These are phyloP conservation scores for Tetratostichococcus sp. DNA, from an alignment of 139 green algal species.

Conservation along the genomic window DNA sequence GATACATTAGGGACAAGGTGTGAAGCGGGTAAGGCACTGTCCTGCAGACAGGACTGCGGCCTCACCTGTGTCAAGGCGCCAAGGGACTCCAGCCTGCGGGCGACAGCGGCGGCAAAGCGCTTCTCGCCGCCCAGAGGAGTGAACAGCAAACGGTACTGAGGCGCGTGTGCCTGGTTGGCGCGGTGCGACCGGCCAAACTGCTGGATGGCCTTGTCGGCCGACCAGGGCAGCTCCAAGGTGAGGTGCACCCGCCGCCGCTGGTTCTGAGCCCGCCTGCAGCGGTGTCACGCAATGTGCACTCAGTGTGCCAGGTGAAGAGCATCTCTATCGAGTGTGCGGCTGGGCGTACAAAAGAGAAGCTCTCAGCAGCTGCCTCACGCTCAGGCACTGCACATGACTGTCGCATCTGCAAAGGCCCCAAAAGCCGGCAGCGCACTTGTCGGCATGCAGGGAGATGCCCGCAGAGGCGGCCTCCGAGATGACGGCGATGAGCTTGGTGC, in stretches of 20 bases:
- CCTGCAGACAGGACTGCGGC: too few species aligned
- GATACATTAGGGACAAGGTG: too few species aligned
- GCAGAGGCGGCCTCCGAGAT: constrained; percentile 73
- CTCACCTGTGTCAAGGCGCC: constrained; percentile 61
- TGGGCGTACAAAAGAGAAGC: too few species aligned
- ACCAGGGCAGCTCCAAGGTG: constrained; percentile 62
- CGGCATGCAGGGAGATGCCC: constrained; percentile 79
- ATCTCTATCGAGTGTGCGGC: too few species aligned
- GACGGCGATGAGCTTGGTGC: constrained; percentile 62
- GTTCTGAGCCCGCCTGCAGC: constrained; percentile 34
- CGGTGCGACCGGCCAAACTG: constrained; percentile 65
- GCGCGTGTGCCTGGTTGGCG: constrained; percentile 48
- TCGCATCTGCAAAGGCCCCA: too few species aligned
- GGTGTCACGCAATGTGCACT: too few species aligned
- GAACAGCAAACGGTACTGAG: constrained; percentile 66
- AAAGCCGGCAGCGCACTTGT: constrained; percentile 32
- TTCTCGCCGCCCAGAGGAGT: constrained; percentile 56
- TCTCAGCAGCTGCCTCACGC: too few species aligned
- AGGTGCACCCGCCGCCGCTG: constrained; percentile 50
- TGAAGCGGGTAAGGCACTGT: too few species aligned
- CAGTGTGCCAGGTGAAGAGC: too few species aligned
- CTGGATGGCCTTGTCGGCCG: constrained; percentile 71
- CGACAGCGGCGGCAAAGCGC: constrained; percentile 51
- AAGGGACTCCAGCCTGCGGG: constrained; percentile 46
- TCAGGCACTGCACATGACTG: too few species aligned